These are phyloP conservation scores for Sclerotinia borealis DNA, from an alignment of 2,329 filamentous ascomycete species.

Conservation along the genomic window DNA sequence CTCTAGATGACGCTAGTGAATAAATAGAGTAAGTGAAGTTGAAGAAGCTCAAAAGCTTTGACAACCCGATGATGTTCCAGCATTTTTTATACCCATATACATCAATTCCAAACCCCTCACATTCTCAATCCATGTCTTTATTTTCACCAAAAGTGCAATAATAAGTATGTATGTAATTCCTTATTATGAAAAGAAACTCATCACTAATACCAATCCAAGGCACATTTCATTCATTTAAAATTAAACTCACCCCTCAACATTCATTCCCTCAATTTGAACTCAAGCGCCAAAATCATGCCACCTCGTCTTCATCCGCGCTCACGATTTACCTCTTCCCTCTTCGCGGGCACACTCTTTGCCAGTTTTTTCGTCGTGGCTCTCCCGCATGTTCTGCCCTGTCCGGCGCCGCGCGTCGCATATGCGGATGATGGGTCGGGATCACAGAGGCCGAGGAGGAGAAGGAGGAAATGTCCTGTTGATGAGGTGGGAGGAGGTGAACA, in stretches of 20 bases:
- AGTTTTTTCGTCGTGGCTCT: constrained; percentile 89
- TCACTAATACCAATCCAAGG: neutral
- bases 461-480: constrained; percentile 37
- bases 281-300: constrained; percentile 51
- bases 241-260: constrained; percentile 18
- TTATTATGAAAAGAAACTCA: neutral
- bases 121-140: neutral
- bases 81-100: neutral
- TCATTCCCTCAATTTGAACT: constrained; percentile 16
- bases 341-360: constrained; percentile 83
- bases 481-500: neutral
- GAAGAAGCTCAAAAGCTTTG: neutral
- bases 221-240: neutral
- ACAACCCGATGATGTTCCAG: neutral
- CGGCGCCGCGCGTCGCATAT: constrained; percentile 67
- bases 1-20: neutral
- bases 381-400: constrained; percentile 87
- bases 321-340: constrained; percentile 86
- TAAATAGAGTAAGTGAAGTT: neutral
- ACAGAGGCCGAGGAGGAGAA: constrained; percentile 36
- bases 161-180: neutral
- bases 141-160: neutral
- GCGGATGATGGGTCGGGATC: constrained; percentile 50
- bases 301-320: constrained; percentile 88
- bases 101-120: neutral